Evolutionary conservation across 345 rosid species (phyloP).

Genomic region (Eucalyptus marginata): DNA sequence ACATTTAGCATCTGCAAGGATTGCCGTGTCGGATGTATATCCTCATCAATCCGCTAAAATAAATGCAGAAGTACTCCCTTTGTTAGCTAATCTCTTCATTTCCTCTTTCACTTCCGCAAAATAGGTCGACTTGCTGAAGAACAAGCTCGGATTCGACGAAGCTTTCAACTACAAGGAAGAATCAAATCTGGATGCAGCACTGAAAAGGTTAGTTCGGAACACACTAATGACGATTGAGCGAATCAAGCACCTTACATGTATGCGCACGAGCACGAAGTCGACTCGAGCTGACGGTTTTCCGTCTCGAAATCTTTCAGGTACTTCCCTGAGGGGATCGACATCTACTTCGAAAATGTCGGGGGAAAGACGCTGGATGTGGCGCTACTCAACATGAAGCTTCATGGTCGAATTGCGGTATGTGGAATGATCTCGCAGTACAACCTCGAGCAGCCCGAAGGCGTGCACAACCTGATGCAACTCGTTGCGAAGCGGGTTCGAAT

Average conservation of each 20-base stretch:
- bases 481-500: background rate
- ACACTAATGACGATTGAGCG: background rate
- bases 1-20: background rate
- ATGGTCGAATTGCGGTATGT: background rate
- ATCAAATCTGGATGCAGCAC: background rate
- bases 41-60: background rate
- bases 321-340: constrained; percentile 2
- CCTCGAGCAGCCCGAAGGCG: background rate
- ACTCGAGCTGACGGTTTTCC: background rate
- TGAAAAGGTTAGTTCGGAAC: background rate
- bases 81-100: background rate
- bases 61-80: background rate
- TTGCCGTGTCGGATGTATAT: background rate
- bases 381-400: background rate
- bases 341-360: constrained; percentile 4
- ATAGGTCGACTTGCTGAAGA: background rate
- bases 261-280: background rate
- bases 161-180: background rate
- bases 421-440: background rate
- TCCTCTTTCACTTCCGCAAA: background rate
- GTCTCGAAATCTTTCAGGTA: background rate
- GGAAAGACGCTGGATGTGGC: background rate
- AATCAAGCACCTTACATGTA: background rate
- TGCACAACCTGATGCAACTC: background rate
- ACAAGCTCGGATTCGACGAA: background rate